Base-by-base conservation (phyloP, 169 alveolate species). In the Cryptosporidium ryanae region DNA sequence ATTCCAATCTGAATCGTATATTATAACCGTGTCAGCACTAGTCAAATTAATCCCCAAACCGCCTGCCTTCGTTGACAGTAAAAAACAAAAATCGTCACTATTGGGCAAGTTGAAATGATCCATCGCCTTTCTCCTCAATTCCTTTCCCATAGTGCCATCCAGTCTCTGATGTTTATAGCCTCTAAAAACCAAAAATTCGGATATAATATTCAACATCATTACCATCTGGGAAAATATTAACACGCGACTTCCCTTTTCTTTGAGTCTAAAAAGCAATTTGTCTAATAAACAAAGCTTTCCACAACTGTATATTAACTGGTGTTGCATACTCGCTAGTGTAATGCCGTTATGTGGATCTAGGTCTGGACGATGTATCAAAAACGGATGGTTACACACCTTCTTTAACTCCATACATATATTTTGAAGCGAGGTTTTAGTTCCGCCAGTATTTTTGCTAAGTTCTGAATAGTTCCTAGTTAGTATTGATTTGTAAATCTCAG, bases 321-420 rank as follows among this genome's bases (percentile, higher is more conserved):
- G 95, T 50, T 82, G 92, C 38, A 76, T 76, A 5, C 15, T 59
- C 6, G 71, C 87, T 17, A 61, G 1, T 12, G 87, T 76, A 15
- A 76, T 38, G 7, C 87, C 87, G 12, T 76, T 57, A 61, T 57
- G 23, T 23, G 87, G 71, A 76, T 76, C 87, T 12, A 76, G 29
- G 66, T 96, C 98, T 1, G 98, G 96, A 32, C 97, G 96, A 82
- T 96, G 97, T 64, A 98, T 96, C 52, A 97, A 89, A 91, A 96
- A 98, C n/a, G 99, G 99, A 90, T 98, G 99, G 89, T 98, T 97
- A 90, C 99, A 97, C 18, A 96, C 97, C 89, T 98, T 98, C 82
- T 98, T 96, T 38, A 98, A 93, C 90, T 98, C 98, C 99, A 98
- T 97, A 31, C 97, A 95, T 8, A 94, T 95, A 83, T 96, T 96